Evolutionary conservation across 371 early-diverging fungal genomes (phyloP), one percentile per base, ranked within the genome.

Genomic region (Mucor saturninus): DNA sequence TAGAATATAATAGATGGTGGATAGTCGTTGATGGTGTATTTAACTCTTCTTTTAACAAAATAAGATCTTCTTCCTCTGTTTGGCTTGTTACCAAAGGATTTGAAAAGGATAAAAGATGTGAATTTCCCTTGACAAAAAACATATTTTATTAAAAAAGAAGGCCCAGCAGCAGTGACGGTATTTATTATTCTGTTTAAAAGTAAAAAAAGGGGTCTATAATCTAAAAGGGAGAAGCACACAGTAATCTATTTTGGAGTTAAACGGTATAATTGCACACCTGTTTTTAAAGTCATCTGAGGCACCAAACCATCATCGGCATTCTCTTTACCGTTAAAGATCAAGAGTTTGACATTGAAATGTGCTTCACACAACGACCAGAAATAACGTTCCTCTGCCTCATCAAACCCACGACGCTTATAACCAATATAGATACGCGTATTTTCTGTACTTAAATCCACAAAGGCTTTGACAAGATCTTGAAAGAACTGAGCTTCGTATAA

Each of bases 401-500:
- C 63, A 14, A 86, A 65, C 28, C 76, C 81, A 53, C 87, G 71
- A 7, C 80, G 77, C 53, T 87, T 87, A 66, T 84, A 86, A 0
- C 86, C 87, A 43, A 87, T 74, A 30, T 80, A 87, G 10, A 87
- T 79, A n/a, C 62, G 68, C 0, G 86, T 85, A 0, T 45, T 59
- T 2, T 65, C 62, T 1, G 61, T 70, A 30, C 83, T 76, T 4
- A 87, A 66, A 37, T 75, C 77, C 4, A 68, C 67, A 30, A 87
- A 69, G 0, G 86, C 74, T 48, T 83, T 70, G 30, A 83, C 76
- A 2, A 87, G 65, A 39, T 72, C 63, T 9, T 76, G 65, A 53
- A 86, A 85, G 29, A 73, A 76, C 21, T 75, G 74, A 0, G 79
- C 64, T 43, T 87, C 85, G 52, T 87, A 87, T 8, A 87, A 68